Evolutionary conservation across 116 monocot species (phyloP), one percentile per base, ranked within the genome.

Genomic region (Dioscorea cayenensis): DNA sequence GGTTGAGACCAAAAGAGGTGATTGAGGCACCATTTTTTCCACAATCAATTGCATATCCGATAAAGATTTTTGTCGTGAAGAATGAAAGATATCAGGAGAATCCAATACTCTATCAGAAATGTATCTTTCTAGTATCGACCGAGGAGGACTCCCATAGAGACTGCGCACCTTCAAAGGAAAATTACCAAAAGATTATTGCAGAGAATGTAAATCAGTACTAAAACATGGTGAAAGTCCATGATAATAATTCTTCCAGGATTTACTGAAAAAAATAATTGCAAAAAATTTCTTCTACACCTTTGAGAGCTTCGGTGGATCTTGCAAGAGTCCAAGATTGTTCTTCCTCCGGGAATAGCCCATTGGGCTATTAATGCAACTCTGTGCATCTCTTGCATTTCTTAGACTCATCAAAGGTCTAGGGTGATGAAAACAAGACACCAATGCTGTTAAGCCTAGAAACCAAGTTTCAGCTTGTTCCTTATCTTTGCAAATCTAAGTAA

Each of bases 401-500:
- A 76, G 36, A 17, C 68, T 74, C 51, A 71, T 50, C 27, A 77
- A 68, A 66, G 77, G 63, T 77, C 60, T 72, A 7, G 76, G 55
- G 74, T 84, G 71, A 78, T 63, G 64, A 76, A 71, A 81, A 66
- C 59, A 18, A 35, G 72, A 82, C n/a, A 84, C 65, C 35, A 95
- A 73, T 21, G 88, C 73, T 23, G 71, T 84, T 77, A 91, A 78
- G 25, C 84, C 94, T 63, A 91, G 64, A 66, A 79, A 77, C 94
- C 94, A 95, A 29, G 77, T 82, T 49, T 89, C 84, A 71, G 94
- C 90, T 71, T 94, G 90, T 67, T 84, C 82, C 72, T 80, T 86
- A 65, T 91, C 89, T 77, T 89, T 95, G 80, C 91, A 95, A 74
- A 95, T 91, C 91, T 95, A 77, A 21, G 19, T 19, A 63, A 58